Conservation (phyloP, 2,329 filamentous ascomycete genomes). For the Penicillium sclerotiorum region DNA sequence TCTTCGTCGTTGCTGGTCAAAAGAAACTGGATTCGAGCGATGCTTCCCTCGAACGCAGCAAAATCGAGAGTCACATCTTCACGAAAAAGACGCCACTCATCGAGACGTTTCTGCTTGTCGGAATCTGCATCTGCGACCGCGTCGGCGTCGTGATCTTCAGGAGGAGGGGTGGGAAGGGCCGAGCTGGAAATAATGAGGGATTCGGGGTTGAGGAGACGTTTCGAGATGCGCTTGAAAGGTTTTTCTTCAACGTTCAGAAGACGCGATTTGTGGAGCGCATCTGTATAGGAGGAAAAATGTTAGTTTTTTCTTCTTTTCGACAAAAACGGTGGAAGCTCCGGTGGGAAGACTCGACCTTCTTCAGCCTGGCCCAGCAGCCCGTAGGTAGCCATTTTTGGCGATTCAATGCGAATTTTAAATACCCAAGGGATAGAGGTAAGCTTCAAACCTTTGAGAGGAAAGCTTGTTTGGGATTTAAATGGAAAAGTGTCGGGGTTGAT, state of each 20-base stretch:
- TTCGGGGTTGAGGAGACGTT: slow-evolving; percentile 71
- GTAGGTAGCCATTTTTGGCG: slow-evolving; percentile 58
- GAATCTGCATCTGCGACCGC: slow-evolving; percentile 48
- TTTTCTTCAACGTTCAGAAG: slow-evolving; percentile 90
- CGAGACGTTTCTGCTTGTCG: slow-evolving; percentile 54
- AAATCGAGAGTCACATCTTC: slow-evolving; percentile 89
- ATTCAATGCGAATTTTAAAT: neutral
- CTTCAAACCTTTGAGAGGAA: neutral
- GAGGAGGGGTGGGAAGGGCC: slow-evolving; percentile 67
- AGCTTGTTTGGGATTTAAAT: neutral
- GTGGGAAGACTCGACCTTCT: slow-evolving; percentile 37
- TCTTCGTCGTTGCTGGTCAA: slow-evolving; percentile 80
- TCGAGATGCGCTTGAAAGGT: slow-evolving; percentile 85
- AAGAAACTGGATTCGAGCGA: slow-evolving; percentile 85
- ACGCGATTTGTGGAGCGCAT: slow-evolving; percentile 82
- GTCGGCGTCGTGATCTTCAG: slow-evolving; percentile 56
- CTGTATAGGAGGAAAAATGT: slow-evolving; percentile 41
- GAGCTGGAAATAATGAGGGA: slow-evolving; percentile 63
- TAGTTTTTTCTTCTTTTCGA: slow-evolving; percentile 23
- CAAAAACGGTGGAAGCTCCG: slow-evolving; percentile 7
- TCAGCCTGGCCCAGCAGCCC: slow-evolving; percentile 72
- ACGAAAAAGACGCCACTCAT: slow-evolving; percentile 68
- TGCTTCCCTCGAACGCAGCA: slow-evolving; percentile 80
- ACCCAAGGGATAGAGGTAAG: neutral
- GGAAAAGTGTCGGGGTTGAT: neutral